Conservation (phyloP, 495 filamentous ascomycete species). For the Evernia prunastri region DNA sequence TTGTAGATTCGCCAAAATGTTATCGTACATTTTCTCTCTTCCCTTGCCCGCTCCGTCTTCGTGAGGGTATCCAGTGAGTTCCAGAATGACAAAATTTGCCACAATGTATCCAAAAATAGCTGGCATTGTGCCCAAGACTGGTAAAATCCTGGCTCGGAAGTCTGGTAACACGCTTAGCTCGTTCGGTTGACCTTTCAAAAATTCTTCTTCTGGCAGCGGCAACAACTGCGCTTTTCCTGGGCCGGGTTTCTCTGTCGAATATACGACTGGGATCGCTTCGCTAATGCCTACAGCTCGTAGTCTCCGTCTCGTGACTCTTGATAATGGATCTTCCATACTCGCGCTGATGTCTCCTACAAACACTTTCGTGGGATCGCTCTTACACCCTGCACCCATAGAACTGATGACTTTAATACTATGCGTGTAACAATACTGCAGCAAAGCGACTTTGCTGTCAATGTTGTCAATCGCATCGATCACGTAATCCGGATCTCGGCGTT, state of each 20-base stretch:
- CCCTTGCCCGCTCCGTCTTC: constrained; percentile 75
- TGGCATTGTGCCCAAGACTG: constrained; percentile 94
- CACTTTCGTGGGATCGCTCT: constrained; percentile 90
- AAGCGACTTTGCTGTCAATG: constrained; percentile 88
- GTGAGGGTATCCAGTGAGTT: constrained; percentile 77
- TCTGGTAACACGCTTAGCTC: constrained; percentile 85
- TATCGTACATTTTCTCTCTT: constrained; percentile 84
- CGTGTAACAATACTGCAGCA: constrained; percentile 80
- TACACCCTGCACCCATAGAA: constrained; percentile 96
- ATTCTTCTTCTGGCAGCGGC: constrained; percentile 84
- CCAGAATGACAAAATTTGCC: constrained; percentile 86
- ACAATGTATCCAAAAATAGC: constrained; percentile 86
- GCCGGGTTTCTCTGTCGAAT: constrained; percentile 84
- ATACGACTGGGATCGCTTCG: constrained; percentile 83
- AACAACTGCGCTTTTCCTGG: constrained; percentile 86
- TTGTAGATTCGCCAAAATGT: constrained; percentile 64
- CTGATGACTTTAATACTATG: constrained; percentile 74
- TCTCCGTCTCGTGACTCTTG: constrained; percentile 70
- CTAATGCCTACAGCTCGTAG: constrained; percentile 74
- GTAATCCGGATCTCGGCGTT: constrained; percentile 65
- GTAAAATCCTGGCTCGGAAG: constrained; percentile 88
- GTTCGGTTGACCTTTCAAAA: constrained; percentile 74
- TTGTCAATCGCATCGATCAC: constrained; percentile 98
- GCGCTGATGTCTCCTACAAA: constrained; percentile 87
- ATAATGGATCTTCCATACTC: constrained; percentile 85